Evolutionary conservation across 75 land plant species (phyloP), one percentile per base, ranked within the genome.

Genomic region (Pinus taeda): DNA sequence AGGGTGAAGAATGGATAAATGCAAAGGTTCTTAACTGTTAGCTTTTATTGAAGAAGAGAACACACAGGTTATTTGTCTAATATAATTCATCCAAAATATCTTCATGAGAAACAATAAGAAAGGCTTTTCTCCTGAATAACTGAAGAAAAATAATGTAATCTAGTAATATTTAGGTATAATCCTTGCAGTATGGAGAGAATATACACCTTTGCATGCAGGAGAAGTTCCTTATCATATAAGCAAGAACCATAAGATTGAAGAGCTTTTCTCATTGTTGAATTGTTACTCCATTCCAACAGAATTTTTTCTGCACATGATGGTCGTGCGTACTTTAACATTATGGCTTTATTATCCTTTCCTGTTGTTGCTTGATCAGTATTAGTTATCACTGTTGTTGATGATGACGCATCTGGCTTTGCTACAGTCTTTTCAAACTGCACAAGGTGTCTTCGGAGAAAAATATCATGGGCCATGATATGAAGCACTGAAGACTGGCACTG

Each of bases 381-480:
- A 71, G 69, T 75, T 13, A 18, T 36, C 14, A 53, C 76, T 13
- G 37, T 65, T 9, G 66, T 74, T 57, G 90, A 53, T n/a, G 60
- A 64, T 74, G 79, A 75, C 73, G 74, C 57, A 59, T 75, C 37
- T 37, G 73, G 15, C 37, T 79, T 78, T 37, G 33, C 55, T 60
- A 81, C 29, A 58, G 55, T 76, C 45, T 78, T 88, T 60, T 76
- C 81, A 61, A 71, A 30, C 42, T 85, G 83, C 64, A 79, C 59
- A 14, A 88, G 18, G 69, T 83, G 88, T 74, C 78, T 76, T 33
- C 84, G 85, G 74, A 88, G 63, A 71, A 93, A 93, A 17, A 87
- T 65, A 21, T 93, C 94, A 79, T 80, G 79, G 57, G 96, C 85
- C 85, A 92, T 82, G 76, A 96, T 87, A 42, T 90, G 86, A 53